Evolutionary conservation across 495 filamentous ascomycete species (phyloP).

Genomic region (Neurospora sp.): DNA sequence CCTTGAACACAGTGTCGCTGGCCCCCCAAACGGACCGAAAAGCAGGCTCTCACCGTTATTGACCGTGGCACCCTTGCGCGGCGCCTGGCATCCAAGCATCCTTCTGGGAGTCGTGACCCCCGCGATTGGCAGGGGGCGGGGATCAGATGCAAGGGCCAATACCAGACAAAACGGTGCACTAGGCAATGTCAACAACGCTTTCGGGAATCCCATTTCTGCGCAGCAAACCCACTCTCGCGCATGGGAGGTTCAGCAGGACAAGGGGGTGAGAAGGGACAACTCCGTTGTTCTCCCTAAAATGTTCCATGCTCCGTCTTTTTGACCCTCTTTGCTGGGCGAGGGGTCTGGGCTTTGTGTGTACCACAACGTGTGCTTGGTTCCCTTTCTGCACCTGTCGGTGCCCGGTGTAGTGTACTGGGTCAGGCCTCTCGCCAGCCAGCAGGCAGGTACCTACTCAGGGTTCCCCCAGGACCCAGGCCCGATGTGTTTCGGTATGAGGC

Average conservation of each 20-base stretch:
- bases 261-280: neutral
- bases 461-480: neutral
- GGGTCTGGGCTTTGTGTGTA: neutral
- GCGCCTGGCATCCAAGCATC: neutral
- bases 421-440: neutral
- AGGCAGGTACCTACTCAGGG: neutral
- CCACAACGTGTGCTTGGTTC: neutral
- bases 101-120: neutral
- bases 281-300: neutral
- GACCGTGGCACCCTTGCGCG: neutral
- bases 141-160: neutral
- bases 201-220: neutral
- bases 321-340: neutral
- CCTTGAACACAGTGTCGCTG: neutral
- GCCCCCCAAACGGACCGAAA: neutral
- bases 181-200: neutral
- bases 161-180: neutral
- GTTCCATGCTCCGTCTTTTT: neutral
- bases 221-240: neutral
- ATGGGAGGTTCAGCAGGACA: neutral
- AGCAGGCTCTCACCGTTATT: neutral
- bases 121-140: neutral
- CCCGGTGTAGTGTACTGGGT: neutral
- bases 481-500: neutral
- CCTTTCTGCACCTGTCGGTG: neutral